Evolutionary conservation across 2,329 filamentous ascomycete genomes (phyloP), one percentile per base, ranked within the genome.

Genomic region (Ophiostoma quercus): DNA sequence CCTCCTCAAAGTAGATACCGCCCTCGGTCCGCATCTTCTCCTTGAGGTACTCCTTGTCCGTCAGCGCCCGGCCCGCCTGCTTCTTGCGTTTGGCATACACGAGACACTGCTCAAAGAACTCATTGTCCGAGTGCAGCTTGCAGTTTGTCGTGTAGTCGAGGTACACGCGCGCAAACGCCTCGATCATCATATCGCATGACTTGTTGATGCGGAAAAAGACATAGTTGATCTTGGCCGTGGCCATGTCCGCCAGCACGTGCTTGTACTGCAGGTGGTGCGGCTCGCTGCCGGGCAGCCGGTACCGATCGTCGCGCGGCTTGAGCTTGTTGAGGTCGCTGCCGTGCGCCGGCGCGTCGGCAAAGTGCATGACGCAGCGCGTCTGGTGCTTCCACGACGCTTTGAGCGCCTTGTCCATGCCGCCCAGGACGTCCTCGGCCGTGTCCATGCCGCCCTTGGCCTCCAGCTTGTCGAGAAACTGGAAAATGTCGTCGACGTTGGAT

Each of bases 371-470:
- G 69, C 75, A 76, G 14, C 77, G 73, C 1, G 78, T 80, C 60
- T 75, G 74, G 16, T 79, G 74, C 66, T 74, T 73, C 79, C 79
- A 80, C 0, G 74, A 74, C 0, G 75, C 74, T 34, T 76, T 74
- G 57, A 80, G 70, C 1, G 78, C 78, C 41, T 76, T 70, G 3
- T 74, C 67, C 1, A 80, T 68, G 0, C 76, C 79, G 7, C 79
- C 78, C 0, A 80, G 75, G 4, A 80, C 79, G 69, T 80, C 79
- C 29, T 80, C 79, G 0, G 79, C 76, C 0, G 43, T 19, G 68
- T 80, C 79, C 5, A 51, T 70, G 25, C 79, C 79, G 1, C 78
- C 77, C 0, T 1, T 68, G 8, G 76, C 75, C 0, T 8, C 39
- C 12, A 79, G 71, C 0, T 22, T 25, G 68, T 74, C 67, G n/a